Evolutionary conservation across 2,329 filamentous ascomycete species (phyloP), one percentile per base, ranked within the genome.

Genomic region (Aspergillus felis): DNA sequence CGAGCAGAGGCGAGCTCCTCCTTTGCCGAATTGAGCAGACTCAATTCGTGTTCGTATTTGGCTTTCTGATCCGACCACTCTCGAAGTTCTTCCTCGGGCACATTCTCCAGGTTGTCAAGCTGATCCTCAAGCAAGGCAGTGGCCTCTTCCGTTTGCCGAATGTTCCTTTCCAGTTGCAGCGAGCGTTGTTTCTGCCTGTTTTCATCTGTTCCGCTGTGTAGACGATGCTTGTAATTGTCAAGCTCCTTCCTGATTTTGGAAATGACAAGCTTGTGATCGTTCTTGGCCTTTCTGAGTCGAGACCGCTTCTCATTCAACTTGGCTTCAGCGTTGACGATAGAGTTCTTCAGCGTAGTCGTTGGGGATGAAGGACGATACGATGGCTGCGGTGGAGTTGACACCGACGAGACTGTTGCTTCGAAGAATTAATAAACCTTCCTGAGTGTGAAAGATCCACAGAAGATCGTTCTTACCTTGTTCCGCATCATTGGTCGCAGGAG

Each of bases 291-390:
- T 69, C 83, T 85, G 54, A 84, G 72, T 48, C 82, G 82, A 62
- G 82, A 80, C 52, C 83, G 82, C 56, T 81, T 80, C 60, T 87
- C 85, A 59, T 81, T 81, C 27, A 87, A 72, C 65, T 85, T 85
- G 53, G 79, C 77, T 67, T 87, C 84, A 42, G 83, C 83, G 42
- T 84, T 83, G 60, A 81, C 76, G 54, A 88, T 86, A 7, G 85
- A 87, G 58, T 87, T 86, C 69, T 82, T 86, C 52, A 88, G 75
- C 1, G 85, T 87, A 17, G 85, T 87, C 14, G 81, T 83, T 17
- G 85, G 85, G 25, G 85, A 87, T 42, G 84, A 84, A 49, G 85
- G 85, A 47, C 84, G 81, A 55, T 87, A 78, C 29, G 82, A 79
- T 60, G 84, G 82, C 59, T 84, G 83, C 51, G 81, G 78, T 47